A percentile compares a stretch with the other conserved stretches of the same genome.
Conservation (phyloP, 139 green algal species). For the Penium margaritaceum region DNA sequence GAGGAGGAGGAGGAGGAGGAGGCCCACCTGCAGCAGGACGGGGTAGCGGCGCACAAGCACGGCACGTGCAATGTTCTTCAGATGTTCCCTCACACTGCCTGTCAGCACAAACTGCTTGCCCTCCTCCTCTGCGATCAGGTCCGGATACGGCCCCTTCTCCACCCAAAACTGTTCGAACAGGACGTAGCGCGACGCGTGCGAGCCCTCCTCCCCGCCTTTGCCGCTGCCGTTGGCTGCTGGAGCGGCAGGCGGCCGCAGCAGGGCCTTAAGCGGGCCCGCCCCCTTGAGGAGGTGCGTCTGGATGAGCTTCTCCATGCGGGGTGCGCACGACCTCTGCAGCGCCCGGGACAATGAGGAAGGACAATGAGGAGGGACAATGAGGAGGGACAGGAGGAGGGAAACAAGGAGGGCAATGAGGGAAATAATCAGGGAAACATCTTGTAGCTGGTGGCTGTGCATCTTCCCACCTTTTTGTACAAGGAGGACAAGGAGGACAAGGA, state of each 20-base stretch:
- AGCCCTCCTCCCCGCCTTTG: too few relatives aligned
- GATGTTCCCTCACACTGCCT: constrained; percentile 63
- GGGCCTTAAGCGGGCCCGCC: constrained; percentile 30
- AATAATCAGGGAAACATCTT: too few relatives aligned
- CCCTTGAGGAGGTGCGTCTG: constrained; percentile 54
- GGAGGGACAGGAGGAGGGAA: not conserved
- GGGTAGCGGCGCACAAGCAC: constrained; percentile 75
- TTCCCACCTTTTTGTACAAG: not conserved
- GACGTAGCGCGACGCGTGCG: too few relatives aligned
- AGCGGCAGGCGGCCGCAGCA: constrained; percentile 28
- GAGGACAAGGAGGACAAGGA: too few relatives aligned
- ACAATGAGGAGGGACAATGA: not conserved
- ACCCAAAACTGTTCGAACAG: constrained; percentile 93
- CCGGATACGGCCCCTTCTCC: constrained; percentile 49
- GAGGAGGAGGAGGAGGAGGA: too few relatives aligned
- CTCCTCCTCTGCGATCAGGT: constrained; percentile 18
- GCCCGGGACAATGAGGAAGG: not conserved
- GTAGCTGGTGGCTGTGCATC: not conserved
- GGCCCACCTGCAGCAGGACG: constrained; percentile 62
- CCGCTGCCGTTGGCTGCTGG: too few relatives aligned
- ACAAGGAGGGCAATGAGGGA: too few relatives aligned
- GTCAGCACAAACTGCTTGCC: constrained; percentile 80
- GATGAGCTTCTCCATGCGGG: constrained; percentile 66
- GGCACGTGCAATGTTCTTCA: constrained; percentile 84
- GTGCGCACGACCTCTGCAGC: constrained; percentile 20